Base-by-base conservation (phyloP, 2,329 filamentous ascomycete species). In the Tolypocladium nubicola region DNA sequence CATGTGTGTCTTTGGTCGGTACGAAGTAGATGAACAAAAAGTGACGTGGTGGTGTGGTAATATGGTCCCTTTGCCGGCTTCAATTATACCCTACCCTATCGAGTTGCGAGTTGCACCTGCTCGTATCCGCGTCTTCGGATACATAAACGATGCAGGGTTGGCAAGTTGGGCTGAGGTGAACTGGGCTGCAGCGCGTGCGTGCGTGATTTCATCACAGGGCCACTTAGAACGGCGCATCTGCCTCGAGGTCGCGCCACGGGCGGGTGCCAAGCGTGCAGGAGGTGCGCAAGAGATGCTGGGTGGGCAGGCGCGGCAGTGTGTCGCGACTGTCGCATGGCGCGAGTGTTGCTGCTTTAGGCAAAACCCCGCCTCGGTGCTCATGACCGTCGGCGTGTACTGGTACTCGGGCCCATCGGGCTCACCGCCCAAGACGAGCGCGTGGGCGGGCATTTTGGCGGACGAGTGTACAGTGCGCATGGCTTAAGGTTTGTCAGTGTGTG, bases 331-430 rank as follows among this genome's bases (percentile, higher is more conserved):
- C 10, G 41, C 21, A 10, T 33, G 45, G 14, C 45, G 45, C 45
- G 26, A 49, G 45, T 8, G 30, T 35, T 16, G 47, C 30, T 50
- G 47, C 19, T 50, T 50, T 50, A 21, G 47, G 47, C 47, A 33
- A 37, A 53, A 56, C 52, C 59, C 57, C 59, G 37, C 54, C 53
- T 50, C 37, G 41, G 38, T 14, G 57, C 54, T 54, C 59, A 60
- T 60, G 59, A 60, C 59, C 55, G 35, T 30, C 23, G 16, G n/a
- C 26, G 43, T 16, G 58, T 60, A 58, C 41, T 21, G 43, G 40
- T 60, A 60, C 58, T 47, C 56, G 50, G 5, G 37, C 54, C 35
- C 47, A 35, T 57, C 43, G 47, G 30, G 33, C 54, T 56, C 58
- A 60, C 58, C 56, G 57, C 43, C 56, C 56, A 21, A 4, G 16